Evolutionary conservation across 768 basidiomycete genomes (phyloP), one percentile per base, ranked within the genome.

Genomic region (Lyophyllum shimeji): DNA sequence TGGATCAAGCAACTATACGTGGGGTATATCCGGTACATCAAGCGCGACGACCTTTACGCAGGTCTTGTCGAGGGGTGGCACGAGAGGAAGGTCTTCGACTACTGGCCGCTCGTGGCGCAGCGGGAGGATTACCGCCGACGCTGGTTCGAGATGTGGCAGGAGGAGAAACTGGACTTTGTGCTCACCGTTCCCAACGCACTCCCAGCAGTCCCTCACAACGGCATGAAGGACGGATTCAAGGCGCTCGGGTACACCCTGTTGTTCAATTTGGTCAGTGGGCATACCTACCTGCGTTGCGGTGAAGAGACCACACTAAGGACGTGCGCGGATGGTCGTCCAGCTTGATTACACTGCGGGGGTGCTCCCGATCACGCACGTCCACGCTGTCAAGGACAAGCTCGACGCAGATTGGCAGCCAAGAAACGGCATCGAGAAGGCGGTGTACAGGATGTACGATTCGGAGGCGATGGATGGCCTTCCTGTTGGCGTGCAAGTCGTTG

Each of bases 171-270:
- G 18, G 85, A 88, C 66, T 86, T 81, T 65, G 69, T 85, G 23
- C 72, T 84, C 48, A 85, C 78, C 2, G 84, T 82, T 11, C 84
- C 82, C 3, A 82, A 84, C 64, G 74, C 81, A 27, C 65, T 80
- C 27, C 81, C 84, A 13, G 84, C 84, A 0, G 73, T 83, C 2
- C 81, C 81, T 5, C 80, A 82, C 57, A 67, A 73, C 0, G 81
- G 81, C 0, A 81, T 79, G 80, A 79, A 75, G 55, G 71, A 79
- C 23, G 78, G 79, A 13, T 79, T 76, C 66, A 76, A 74, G 55
- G 72, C 81, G 1, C 82, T 82, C 49, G 80, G 79, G 3, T 87
- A 87, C 65, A 83, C 83, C 0, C 80, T 85, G 56, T 55, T 87
- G 39, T 89, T 83, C 64, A 87, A 88, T 58, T 56, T 86, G 57